Evolutionary conservation across 2,329 filamentous ascomycete genomes (phyloP), one percentile per base, ranked within the genome.

Genomic region (Verticillium dahliae): DNA sequence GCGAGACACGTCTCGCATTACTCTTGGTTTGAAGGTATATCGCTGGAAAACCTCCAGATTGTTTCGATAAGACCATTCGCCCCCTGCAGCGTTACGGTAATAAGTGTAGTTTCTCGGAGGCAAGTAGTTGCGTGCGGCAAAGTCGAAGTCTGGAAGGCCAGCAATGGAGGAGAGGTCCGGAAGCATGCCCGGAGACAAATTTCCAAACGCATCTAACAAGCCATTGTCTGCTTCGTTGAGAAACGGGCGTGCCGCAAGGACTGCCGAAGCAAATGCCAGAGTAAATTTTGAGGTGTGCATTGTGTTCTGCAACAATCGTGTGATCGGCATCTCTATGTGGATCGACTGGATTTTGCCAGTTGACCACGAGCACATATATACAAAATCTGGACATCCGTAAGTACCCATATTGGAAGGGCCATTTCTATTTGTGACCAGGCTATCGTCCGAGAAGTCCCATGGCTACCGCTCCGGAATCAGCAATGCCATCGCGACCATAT

Each of bases 21-120:
- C 73, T 38, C 75, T 72, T 10, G 78, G 76, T 35, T 73, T 71
- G 15, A 80, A 68, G 27, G 70, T 70, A 63, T 76, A 76, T 22
- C 76, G 73, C 60, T 73, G 69, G 69, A 74, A 82, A 22, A 76
- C 74, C 66, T 81, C 79, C 6, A 81, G 73, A 67, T 81, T 81
- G 67, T 80, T 80, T 56, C 79, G 72, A 70, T 81, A 81, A 0
- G 71, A 73, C 75, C 76, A 81, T 67, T 81, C 79, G 61, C 77
- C 78, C 5, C 72, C 78, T 5, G 78, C 78, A 11, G 77, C 78
- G 61, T 77, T 78, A 63, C 78, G 75, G 67, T 80, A 80, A 67
- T 79, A 81, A 1, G 77, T 77, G 67, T 80, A 81, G 58, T 74
- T 71, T 5, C 68, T 67, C 6, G 62, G 64, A 60, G 75, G 72